These are phyloP conservation scores for Lepiota venenata DNA, from an alignment of 768 basidiomycete species.

Conservation along the genomic window DNA sequence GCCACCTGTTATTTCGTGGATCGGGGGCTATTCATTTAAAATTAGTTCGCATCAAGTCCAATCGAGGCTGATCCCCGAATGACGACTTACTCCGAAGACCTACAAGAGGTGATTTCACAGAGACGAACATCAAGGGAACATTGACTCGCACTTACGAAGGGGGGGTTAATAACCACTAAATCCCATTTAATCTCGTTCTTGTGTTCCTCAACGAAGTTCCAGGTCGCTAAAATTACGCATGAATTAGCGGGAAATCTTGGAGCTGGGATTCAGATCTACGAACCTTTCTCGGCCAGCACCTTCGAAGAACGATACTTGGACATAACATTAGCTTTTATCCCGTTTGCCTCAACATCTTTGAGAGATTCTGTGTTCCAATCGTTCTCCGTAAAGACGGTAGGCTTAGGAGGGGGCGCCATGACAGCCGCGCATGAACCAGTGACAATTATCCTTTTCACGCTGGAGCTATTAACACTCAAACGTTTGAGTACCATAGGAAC, in stretches of 20 bases:
- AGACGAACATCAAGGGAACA: neutral
- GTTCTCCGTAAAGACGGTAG: conserved; percentile 38
- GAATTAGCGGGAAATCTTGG: neutral
- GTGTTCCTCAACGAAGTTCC: conserved; percentile 40
- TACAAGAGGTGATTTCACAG: neutral
- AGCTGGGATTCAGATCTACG: neutral
- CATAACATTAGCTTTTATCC: conserved; percentile 34
- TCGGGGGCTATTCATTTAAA: conserved; percentile 29
- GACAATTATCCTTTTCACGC: conserved; percentile 65
- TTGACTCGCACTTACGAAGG: conserved; percentile 34
- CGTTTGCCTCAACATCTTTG: conserved; percentile 43
- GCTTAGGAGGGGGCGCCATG: conserved; percentile 20
- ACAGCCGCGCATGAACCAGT: conserved; percentile 61
- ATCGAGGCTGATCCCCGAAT: neutral
- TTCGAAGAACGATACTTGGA: conserved; percentile 61
- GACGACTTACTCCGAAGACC: conserved; percentile 29
- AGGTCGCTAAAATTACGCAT: conserved; percentile 29
- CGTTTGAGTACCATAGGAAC: neutral
- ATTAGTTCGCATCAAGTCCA: neutral
- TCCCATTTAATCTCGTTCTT: conserved; percentile 46
- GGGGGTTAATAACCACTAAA: conserved; percentile 50
- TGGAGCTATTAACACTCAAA: conserved; percentile 22
- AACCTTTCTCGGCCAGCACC: conserved; percentile 59
- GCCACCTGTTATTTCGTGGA: conserved; percentile 34
- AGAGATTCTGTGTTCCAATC: conserved; percentile 61